phyloP scores from a whole-genome alignment of 164 flowering plant genomes.

The Santalum album region DNA sequence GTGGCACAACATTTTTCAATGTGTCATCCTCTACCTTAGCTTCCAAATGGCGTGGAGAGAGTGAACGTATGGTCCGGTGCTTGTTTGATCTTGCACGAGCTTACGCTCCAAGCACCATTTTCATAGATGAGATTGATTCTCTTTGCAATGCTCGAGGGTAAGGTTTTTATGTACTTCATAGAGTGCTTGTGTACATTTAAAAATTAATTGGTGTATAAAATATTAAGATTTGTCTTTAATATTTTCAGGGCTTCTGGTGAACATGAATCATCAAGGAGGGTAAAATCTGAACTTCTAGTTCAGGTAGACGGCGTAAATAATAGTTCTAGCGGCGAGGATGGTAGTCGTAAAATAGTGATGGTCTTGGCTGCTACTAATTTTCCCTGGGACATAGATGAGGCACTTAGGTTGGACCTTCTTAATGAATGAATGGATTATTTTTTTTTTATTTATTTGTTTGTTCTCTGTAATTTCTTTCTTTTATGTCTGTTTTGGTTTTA shows the following conservation, averaged over 20 bases:
- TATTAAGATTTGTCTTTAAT: too few relatives aligned
- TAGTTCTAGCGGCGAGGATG: slow-evolving; percentile 80
- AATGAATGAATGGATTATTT: too few relatives aligned
- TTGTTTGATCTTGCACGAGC: slow-evolving; percentile 99
- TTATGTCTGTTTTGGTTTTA: too few relatives aligned
- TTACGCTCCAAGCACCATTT: slow-evolving; percentile 97
- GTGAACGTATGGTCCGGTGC: slow-evolving; percentile 99
- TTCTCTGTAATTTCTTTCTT: neutral
- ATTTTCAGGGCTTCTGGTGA: slow-evolving; percentile 90
- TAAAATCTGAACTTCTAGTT: slow-evolving; percentile 96
- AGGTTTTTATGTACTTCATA: slow-evolving; percentile 7
- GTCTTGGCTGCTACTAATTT: slow-evolving; percentile 99
- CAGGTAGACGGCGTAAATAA: slow-evolving; percentile 97
- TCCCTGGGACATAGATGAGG: slow-evolving; percentile 99
- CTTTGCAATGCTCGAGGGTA: slow-evolving; percentile 99
- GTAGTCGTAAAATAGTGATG: slow-evolving; percentile 94
- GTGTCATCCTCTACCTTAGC: slow-evolving; percentile 99
- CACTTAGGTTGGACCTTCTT: slow-evolving; percentile 98
- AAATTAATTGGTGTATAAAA: too few relatives aligned
- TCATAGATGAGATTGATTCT: slow-evolving; percentile 99
- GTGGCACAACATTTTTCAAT: slow-evolving; percentile 99
- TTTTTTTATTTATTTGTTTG: neutral
- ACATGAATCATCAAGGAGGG: slow-evolving; percentile 99
- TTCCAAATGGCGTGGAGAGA: slow-evolving; percentile 99
- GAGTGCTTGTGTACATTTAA: neutral